Evolutionary conservation across 1,284 basidiomycete species (phyloP), one percentile per base, ranked within the genome.

Genomic region (Cystobasidium slooffiae): DNA sequence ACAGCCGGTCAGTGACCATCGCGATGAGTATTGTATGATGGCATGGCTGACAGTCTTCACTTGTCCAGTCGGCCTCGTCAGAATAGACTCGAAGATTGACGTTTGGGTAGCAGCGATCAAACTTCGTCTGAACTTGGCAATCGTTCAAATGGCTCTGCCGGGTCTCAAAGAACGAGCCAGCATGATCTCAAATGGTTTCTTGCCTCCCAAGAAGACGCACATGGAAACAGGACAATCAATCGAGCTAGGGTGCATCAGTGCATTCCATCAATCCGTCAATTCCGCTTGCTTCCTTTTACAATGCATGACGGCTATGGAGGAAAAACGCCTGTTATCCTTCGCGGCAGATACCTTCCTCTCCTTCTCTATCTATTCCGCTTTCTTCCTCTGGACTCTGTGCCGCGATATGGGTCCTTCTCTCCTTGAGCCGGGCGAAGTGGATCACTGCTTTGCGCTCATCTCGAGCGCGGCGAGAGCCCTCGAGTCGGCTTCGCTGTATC

Each of bases 351-450:
- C 70, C 12, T 73, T 73, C 51, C 24, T 73, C 6, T 53, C 51
- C 16, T 66, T 73, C 62, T 53, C 62, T 37, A 65, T 73, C 41
- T 73, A 73, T 41, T 73, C 70, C n/a, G 70, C 70, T 16, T 73
- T 73, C 52, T 73, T 73, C 63, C 62, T 73, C 8, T 73, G 70
- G 70, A 73, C 70, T n/a, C 53, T 73, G 16, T 73, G 70, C 43
- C 70, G 63, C 8, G 63, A 73, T 24, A 56, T 52, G 41, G 63
- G 62, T 9, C 43, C 49, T 44, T 62, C 56, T 49, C 44, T 73
- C n/a, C 63, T 73, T 14, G 63, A 73, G n/a, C 51, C 70, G 2
- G 70, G 70, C 18, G 70, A 73, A 55, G 70, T 73, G n/a, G 70
- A 73, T 39, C 70, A 73, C 43, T 65, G 62, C 62, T 73, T 65